Base-by-base conservation (phyloP, 2,329 filamentous ascomycete genomes). In the Ophiostoma triangulosporum region DNA sequence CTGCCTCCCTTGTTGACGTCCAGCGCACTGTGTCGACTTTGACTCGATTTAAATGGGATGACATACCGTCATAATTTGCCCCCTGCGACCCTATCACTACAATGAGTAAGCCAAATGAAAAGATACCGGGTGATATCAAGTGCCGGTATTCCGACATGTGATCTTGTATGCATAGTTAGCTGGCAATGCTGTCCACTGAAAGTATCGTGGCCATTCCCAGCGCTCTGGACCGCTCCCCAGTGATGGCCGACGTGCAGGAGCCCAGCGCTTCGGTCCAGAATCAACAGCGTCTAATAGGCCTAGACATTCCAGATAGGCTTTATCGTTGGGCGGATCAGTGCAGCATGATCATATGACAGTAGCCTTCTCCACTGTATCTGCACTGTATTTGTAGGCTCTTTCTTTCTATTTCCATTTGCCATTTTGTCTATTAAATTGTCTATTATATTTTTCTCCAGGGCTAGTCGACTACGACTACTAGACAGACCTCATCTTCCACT, bases 301-400 rank as follows among this genome's bases (percentile, higher is more conserved):
- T 15, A 14, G 20, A 24, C 20, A 24, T 38, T 17, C n/a, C n/a
- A 20, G 35, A 9, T 24, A 15, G 38, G 38, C 38, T 43, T 40
- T 24, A 24, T 43, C 17, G n/a, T 20, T 38, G 35, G 35, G 12
- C 26, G 40, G 22, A 45, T 24, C 40, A 26, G 22, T 8, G 40
- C 24, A 14, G 40, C 40, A 45, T 46, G 20, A 50, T 55, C 53
- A 52, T 55, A 48, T 55, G 53, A 55, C 53, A 51, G 43, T 38
- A 43, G 20, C 8, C 6, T 17, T 29, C 43, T 29, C 43, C 43
- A 46, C 43, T 36, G 35, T 36, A 6, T n/a, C 35, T 36, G 12
- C 36, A 40, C 43, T 46, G 12, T 46, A 26, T 20, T 22, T 22
- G 8, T 40, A 5, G 22, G 20, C 32, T 31, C 24, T 26, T 52